Percentiles rank a stretch among this genome's conserved stretches.
These are phyloP conservation scores for Cordyceps cicadae DNA, from an alignment of 2,329 filamentous ascomycete genomes.

Conservation along the genomic window DNA sequence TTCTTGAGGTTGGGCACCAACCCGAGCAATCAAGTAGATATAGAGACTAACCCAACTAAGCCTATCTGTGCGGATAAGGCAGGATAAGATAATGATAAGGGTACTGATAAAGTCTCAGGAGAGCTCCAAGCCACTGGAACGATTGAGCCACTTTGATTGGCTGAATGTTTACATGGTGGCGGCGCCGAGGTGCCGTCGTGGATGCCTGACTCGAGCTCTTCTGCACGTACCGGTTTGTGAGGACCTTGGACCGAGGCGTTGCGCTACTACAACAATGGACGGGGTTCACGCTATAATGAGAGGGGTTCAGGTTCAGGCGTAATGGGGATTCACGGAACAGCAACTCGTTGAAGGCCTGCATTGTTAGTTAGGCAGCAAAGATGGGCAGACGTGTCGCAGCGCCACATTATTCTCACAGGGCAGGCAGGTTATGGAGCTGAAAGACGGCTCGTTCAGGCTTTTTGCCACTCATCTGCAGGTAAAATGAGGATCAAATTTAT, in stretches of 20 bases:
- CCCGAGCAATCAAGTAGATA: not conserved
- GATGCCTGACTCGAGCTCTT: not conserved
- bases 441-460: not conserved
- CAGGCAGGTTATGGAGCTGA: not conserved
- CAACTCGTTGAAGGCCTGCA: not conserved
- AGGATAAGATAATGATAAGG: too few species aligned
- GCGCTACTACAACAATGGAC: not conserved
- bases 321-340: conserved; percentile 6
- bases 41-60: too few species aligned
- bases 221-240: too few species aligned
- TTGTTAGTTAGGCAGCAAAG: not conserved
- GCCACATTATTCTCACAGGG: not conserved
- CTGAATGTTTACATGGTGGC: too few species aligned
- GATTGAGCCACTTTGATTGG: too few species aligned
- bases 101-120: too few species aligned
- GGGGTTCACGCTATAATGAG: conserved; percentile 5
- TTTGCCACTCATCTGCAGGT: not conserved
- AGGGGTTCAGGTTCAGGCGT: conserved; percentile 7
- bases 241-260: not conserved
- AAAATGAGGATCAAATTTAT: not conserved
- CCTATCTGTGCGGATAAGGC: too few species aligned
- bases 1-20: not conserved
- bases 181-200: too few species aligned
- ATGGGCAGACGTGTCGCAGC: not conserved
- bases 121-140: too few species aligned